Base-by-base conservation (phyloP, 1,284 basidiomycete species). In the Leccinum fuscescens region DNA sequence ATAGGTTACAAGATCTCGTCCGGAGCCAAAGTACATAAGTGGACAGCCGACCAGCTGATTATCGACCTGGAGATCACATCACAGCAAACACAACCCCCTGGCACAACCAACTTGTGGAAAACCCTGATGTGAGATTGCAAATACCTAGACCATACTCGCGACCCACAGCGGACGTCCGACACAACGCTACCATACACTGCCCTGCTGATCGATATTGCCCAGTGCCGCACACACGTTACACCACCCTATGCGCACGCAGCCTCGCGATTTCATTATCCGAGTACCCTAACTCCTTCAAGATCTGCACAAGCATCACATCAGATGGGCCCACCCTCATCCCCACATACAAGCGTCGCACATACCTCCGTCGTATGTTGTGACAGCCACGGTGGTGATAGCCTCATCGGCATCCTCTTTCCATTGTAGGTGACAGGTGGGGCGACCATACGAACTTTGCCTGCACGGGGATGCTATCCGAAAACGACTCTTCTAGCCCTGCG, bases 381-480 rank as follows among this genome's bases (percentile, higher is more conserved):
- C 22, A 93, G 79, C 81, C 87, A 94, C 6, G 93, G 94, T 3
- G 94, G 94, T 9, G 93, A 84, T 57, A 86, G 80, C 55, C 78
- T 82, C 29, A 94, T 81, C 51, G 85, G 81, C 86, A 90, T 90
- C 75, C 89, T 88, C 69, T 84, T 78, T 3, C 93, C 93, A 68
- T 96, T 93, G 78, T 96, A 98, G 15, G 83, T 81, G 39, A 97
- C 93, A 0, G 95, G 88, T 3, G 95, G 93, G 1, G 87, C 88
- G 3, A 94, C 90, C 60, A 98, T 79, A 75, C 93, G 94, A 74
- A 98, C 83, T 68, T 81, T 89, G 8, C 96, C 94, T 6, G 90
- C 84, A 46, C 90, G 80, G 27, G 89, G 86, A 73, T 92, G 90
- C 86, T 90, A 64, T 55, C 64, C 59, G 50, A 58, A 37, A 56